Evolutionary conservation across 257 asterid genomes (phyloP), one percentile per base, ranked within the genome.

Genomic region (Solanum pinnatisectum): DNA sequence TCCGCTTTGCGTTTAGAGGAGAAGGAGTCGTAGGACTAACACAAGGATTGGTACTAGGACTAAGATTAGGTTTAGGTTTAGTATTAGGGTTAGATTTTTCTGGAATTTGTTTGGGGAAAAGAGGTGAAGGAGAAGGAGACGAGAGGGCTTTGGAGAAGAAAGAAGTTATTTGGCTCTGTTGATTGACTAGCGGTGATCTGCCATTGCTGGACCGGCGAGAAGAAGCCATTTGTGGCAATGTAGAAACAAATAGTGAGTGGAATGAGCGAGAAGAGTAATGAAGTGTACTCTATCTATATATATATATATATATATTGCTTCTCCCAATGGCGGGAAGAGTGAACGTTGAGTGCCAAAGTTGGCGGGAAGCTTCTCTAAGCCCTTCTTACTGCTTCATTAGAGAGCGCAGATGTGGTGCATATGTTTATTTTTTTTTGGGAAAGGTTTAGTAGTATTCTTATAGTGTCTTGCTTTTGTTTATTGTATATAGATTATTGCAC

Each of bases 131-230:
- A 14, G 93, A 85, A 30, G 94, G 82, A 25, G 94, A 84, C 3
- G 90, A 91, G 14, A 94, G 70, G 84, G 49, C 87, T 92, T 93
- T 96, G 87, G 92, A n/a, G 92, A 97, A 97, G 92, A 97, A 97
- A 44, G 95, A 86, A 18, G 99, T 97, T 87, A 97, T 97, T 87
- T 95, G 98, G 36, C 95, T 90, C 94, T 95, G 98, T 74, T 91
- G 97, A 92, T 94, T 96, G 77, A 97, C 98, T 60, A 94, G 87
- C 30, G 99, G 98, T 33, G 99, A 97, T 36, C 98, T 93, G 44
- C 99, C 99, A 87, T 96, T 97, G 92, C 92, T 95, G 56, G 93
- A 2, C 49, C 92, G 93, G 33, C 94, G 94, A 84, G 93, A 85
- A 70, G 98, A 30, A 77, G 14, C 91, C 90, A 95, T 93, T 92